Evolutionary conservation across 2,329 filamentous ascomycete genomes (phyloP), one percentile per base, ranked within the genome.

Genomic region (Ciborinia camelliae): DNA sequence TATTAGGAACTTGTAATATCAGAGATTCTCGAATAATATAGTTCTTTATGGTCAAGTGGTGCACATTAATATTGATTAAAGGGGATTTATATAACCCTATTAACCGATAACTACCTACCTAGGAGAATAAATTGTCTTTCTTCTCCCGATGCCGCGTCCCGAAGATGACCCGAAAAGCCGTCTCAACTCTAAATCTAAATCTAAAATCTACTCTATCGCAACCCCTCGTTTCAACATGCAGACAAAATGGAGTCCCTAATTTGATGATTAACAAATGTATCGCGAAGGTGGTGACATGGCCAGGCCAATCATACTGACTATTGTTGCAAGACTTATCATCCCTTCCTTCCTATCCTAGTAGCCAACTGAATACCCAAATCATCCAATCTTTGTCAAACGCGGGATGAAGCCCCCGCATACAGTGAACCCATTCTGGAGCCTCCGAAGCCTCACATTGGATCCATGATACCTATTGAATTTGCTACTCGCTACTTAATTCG

Each of bases 351-450:
- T 28, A 53, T 43, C 47, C 58, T 41, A 39, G 26, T n/a, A 47
- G 41, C n/a, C 54, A 47, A 47, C 20, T 35, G 0, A 35, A 26
- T 26, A n/a, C 4, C 45, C 45, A 48, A 15, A 12, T 28, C 45
- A 26, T 48, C 26, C 28, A 23, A 58, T 32, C 23, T 53, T 39
- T 53, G 26, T 53, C 48, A 62, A 62, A 52, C 39, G 30, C 50
- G 61, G 61, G 50, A 57, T 47, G 39, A 28, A 28, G 61, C 45
- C 51, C 51, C 61, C 61, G 61, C 45, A 61, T 39, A 32, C 39
- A 51, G 12, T 37, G 15, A 51, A 28, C 58, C 58, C 23, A 50
- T 51, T 51, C 35, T 60, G 57, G 57, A 60, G 57, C 30, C 37
- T 51, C 45, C 57, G 57, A 60, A 37, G 45, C n/a, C 30, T 60